Evolutionary conservation across 176 grass and related monocot genomes (phyloP).

Genomic region (Elaeis guineensis): DNA sequence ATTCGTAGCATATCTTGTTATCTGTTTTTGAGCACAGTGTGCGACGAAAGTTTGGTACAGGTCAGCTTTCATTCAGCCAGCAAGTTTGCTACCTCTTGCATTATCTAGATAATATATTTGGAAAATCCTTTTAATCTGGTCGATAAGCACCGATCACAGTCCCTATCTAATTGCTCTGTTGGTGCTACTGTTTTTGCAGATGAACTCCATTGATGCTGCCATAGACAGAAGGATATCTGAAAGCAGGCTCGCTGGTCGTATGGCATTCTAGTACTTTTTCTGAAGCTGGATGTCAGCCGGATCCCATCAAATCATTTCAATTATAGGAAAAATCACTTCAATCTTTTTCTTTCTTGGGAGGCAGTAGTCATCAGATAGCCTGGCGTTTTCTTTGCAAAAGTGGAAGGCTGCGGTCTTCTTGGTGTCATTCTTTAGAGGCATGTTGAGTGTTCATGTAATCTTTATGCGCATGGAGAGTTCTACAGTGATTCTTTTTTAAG

Average conservation of each 20-base stretch:
- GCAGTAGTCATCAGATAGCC: neutral
- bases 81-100: constrained; percentile 45
- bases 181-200: constrained; percentile 43
- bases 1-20: constrained; percentile 66
- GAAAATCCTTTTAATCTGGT: neutral
- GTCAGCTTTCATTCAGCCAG: constrained; percentile 84
- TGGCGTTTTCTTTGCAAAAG: too few species aligned
- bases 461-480: too few species aligned
- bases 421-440: neutral
- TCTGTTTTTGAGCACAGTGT: constrained; percentile 75
- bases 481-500: too few species aligned
- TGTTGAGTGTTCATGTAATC: neutral
- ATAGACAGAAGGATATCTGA: constrained; percentile 95
- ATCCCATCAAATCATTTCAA: too few species aligned
- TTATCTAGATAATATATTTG: constrained; percentile 5
- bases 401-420: neutral
- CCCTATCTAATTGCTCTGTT: constrained; percentile 18
- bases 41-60: constrained; percentile 61
- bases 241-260: constrained; percentile 56
- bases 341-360: too few species aligned
- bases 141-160: neutral
- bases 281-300: neutral
- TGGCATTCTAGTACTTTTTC: constrained; percentile 44
- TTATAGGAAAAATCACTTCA: too few species aligned
- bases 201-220: constrained; percentile 89